Evolutionary conservation across 2,329 filamentous ascomycete genomes (phyloP).

Genomic region (Cytospora mali): DNA sequence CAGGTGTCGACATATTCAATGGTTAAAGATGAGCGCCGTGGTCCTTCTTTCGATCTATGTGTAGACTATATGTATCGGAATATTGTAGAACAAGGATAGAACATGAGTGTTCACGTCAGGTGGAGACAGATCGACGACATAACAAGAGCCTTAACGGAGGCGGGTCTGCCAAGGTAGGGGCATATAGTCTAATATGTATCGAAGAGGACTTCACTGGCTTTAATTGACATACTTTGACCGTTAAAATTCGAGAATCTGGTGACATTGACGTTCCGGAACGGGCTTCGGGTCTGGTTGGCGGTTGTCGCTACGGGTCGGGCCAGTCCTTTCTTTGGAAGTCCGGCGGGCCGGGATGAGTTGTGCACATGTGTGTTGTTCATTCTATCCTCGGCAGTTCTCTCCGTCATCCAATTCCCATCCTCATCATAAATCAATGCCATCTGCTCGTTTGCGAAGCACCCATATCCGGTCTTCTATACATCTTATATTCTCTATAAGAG

Average conservation of each 20-base stretch:
- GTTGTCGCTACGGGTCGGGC: conserved; percentile 1
- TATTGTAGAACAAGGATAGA: conserved; percentile 8
- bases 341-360: background rate
- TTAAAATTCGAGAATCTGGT: background rate
- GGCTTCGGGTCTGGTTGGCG: background rate
- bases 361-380: background rate
- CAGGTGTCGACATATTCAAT: conserved; percentile 11
- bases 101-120: conserved; percentile 6
- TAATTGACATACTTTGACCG: background rate
- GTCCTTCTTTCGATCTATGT: background rate
- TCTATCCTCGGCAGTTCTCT: background rate
- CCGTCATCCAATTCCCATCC: background rate
- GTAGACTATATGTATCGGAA: background rate
- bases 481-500: background rate
- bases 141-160: conserved; percentile 13
- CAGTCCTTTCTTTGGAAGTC: background rate
- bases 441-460: background rate
- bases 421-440: background rate
- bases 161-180: background rate
- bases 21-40: background rate
- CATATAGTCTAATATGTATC: background rate
- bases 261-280: background rate
- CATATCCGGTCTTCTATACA: background rate
- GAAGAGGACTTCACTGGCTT: background rate
- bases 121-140: conserved; percentile 3